These are phyloP conservation scores for Picea mariana DNA, from an alignment of 83 land plant genomes.

Conservation along the genomic window DNA sequence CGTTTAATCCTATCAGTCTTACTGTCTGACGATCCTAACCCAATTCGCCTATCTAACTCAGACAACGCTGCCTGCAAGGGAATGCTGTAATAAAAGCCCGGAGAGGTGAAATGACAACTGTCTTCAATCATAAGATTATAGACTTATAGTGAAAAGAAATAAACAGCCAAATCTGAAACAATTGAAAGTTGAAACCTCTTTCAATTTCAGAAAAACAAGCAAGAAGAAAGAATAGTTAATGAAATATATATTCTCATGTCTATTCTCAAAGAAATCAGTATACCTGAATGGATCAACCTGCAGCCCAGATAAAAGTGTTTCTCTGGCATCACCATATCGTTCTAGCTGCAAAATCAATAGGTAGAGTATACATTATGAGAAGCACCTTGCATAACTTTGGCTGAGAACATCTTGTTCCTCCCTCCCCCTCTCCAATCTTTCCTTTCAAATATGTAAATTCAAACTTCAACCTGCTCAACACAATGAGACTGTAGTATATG, in stretches of 20 bases:
- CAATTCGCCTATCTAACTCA: slow-evolving; percentile 34
- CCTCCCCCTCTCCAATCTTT: not conserved
- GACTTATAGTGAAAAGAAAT: not conserved
- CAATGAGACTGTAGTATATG: not conserved
- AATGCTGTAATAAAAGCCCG: slow-evolving; percentile 30
- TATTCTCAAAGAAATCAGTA: slow-evolving; percentile 1
- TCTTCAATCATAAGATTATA: not conserved
- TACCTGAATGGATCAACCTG: slow-evolving; percentile 86
- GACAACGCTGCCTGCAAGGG: slow-evolving; percentile 41
- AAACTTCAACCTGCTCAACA: not conserved
- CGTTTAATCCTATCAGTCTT: slow-evolving; percentile 23
- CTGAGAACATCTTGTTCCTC: not conserved
- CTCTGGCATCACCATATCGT: slow-evolving; percentile 80
- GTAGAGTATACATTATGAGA: not conserved
- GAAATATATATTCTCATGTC: not conserved
- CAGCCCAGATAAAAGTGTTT: slow-evolving; percentile 72
- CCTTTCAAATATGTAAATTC: not conserved
- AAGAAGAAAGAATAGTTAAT: not conserved
- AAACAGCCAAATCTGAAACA: not conserved
- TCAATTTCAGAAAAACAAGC: not conserved
- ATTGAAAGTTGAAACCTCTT: not conserved
- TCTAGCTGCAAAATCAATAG: slow-evolving; percentile 58
- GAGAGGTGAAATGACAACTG: slow-evolving; percentile 8
- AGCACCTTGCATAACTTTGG: not conserved
- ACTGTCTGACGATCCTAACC: slow-evolving; percentile 19